Base-by-base conservation (phyloP, 2,329 filamentous ascomycete genomes). In the Hymenoscyphus repandus region DNA sequence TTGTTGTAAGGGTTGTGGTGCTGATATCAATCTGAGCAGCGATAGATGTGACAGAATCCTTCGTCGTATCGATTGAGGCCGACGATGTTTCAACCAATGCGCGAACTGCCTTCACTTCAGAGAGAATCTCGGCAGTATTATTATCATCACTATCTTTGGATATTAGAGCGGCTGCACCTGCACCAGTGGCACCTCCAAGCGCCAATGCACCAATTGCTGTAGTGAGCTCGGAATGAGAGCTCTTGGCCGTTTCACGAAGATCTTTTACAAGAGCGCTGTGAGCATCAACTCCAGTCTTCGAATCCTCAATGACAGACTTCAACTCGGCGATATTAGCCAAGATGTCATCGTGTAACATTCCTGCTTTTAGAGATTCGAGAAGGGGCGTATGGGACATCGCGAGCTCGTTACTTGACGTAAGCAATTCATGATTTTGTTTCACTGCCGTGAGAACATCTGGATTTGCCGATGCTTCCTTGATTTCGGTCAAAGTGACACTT, bases 21-120 rank as follows among this genome's bases (percentile, higher is more conserved):
- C 61, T 61, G 32, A 60, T 58, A 6, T 61, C 61, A 5, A 63
- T 52, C 42, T 63, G 60, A 11, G 51, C 45, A 13, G 38, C 42
- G 9, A 61, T 52, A 5, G 50, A 51, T 2, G 43, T 47, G 2
- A 60, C 33, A 4, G 45, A 49, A 11, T 58, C 55, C 15, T 56
- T 54, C 7, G 52, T 56, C 0, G 39, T 33, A 10, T 56, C 40
- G 6, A 58, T 37, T 11, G 53, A 49, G 12, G 49, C 27, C 5
- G 55, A 55, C 10, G 57, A 58, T n/a, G 39, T 52, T 13, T 56
- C 51, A 12, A 60, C 45, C 17, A 60, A 17, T n/a, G 50, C 36
- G 5, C 47, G 45, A 3, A 62, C 45, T 12, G 56, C 51, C 45
- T 57, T 59, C 3, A 63, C 51, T 49, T 60, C 56, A 22, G 54